phyloP scores from a whole-genome alignment of 2,329 filamentous ascomycete species.

The Graphilbum ipis-grandicollis region DNA sequence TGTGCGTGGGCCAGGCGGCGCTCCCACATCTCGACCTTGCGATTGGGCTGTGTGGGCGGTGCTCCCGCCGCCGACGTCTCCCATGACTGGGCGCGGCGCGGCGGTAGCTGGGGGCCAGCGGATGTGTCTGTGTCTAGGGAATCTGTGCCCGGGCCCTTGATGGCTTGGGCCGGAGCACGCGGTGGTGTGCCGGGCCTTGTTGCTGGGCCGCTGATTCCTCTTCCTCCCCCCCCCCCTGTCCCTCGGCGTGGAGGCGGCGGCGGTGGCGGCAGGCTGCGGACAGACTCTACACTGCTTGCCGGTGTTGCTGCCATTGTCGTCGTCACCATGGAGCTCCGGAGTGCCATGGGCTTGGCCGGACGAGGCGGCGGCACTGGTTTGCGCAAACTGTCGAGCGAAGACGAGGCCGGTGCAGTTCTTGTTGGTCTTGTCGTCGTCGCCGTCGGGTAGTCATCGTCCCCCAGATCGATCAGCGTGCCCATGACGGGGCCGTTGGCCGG shows the following conservation, averaged over 20 bases:
- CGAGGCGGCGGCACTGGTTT: constrained; percentile 31
- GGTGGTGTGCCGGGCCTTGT: too few species aligned
- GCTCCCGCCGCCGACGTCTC: neutral
- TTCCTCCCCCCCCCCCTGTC: neutral
- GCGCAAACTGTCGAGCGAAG: neutral
- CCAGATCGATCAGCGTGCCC: constrained; percentile 44
- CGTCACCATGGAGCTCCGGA: too few species aligned
- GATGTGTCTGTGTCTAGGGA: too few species aligned
- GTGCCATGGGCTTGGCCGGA: constrained; percentile 37
- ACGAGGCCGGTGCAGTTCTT: neutral
- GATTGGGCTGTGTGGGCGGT: constrained; percentile 34
- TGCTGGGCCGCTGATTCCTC: too few species aligned
- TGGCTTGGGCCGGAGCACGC: too few species aligned
- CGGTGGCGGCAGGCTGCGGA: neutral
- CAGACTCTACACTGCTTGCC: too few species aligned
- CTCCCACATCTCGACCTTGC: constrained; percentile 57
- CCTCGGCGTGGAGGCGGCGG: neutral
- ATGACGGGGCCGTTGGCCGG: constrained; percentile 23
- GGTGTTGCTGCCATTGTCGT: too few species aligned
- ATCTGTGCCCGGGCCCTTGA: too few species aligned
- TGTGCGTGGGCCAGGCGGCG: constrained; percentile 50
- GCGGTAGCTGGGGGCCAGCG: constrained; percentile 14
- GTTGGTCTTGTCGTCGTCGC: neutral
- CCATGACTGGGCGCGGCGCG: constrained; percentile 2
- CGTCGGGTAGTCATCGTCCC: constrained; percentile 23